Evolutionary conservation across 306 rosid genomes (phyloP), one percentile per base, ranked within the genome.

Genomic region (Cicer judaicum): DNA sequence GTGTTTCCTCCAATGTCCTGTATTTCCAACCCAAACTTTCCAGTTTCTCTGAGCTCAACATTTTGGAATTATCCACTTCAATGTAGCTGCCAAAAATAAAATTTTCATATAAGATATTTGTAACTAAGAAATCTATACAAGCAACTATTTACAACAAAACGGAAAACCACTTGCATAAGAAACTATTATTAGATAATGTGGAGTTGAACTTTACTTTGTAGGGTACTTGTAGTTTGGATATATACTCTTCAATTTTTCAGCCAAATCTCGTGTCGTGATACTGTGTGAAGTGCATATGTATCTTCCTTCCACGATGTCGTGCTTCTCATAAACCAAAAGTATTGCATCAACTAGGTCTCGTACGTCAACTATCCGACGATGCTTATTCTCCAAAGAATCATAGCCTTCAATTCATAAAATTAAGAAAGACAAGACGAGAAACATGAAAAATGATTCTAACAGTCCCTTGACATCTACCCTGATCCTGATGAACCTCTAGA

Each of bases 161-260:
- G 3, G 34, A 29, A 29, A 24, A 24, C 34, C 34, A 24, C 34
- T 24, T 24, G 34, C 34, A 24, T 24, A 24, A 24, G 34, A 24
- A 24, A 24, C 34, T 24, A 24, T 24, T 24, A 24, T 24, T 24
- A 43, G 68, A 53, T 55, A 54, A 85, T 8, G 19, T 10, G 21
- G 46, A 72, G 81, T 7, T 34, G 68, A 75, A 74, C 47, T 83
- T 80, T 85, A 93, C 93, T 62, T 89, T n/a, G 79, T 79, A 8
- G 97, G 94, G 76, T 89, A 89, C 64, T 62, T 85, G 74, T 80
- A 80, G 55, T 86, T 54, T 52, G 96, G 97, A 76, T 72, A 89
- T 81, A 74, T 12, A 21, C 48, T 73, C 87, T 68, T 89, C 46
- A 93, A 81, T 78, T 80, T 80, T 13, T 87, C 92, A 72, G 80